Base-by-base conservation (phyloP, 2,329 filamentous ascomycete genomes). In the Clarireedia paspali region DNA sequence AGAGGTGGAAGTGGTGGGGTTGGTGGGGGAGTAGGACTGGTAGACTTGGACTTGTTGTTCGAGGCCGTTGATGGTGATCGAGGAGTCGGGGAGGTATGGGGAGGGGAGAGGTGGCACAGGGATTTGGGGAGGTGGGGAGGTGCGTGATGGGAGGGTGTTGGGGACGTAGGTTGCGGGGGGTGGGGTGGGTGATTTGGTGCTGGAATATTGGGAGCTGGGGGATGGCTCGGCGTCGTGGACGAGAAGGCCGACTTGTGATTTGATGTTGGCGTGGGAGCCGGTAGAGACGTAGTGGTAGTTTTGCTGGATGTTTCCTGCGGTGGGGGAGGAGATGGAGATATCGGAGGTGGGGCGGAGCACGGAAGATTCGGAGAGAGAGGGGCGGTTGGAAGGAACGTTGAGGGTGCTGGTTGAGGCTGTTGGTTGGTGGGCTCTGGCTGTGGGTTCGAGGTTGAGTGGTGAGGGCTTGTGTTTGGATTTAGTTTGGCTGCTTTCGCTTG, bases 381-480 rank as follows among this genome's bases (percentile, higher is more conserved):
- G 30, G 17, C 30, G n/a, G 10, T 30, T 12, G 2, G 20, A 39
- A 17, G 45, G 27, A 53, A 14, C 42, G 2, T 14, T 42, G n/a
- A 20, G 10, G 4, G 42, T n/a, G n/a, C 49, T 50, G 24, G 36
- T 26, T 20, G n/a, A n/a, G 45, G 46, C 42, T 34, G 45, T 49
- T 40, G 34, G 15, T 49, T 46, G 27, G 52, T 17, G 6, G 26
- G 34, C 36, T 34, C 27, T 55, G 52, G 44, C 26, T n/a, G 49
- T 49, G 30, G 52, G 45, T 47, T 49, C 34, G 36, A 55, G 39
- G 20, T 46, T 45, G 7, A 55, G 52, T 49, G 45, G 52, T 1
- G 24, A 42, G 6, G 46, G 46, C 14, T 50, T 55, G 12, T 55
- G 52, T 20, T 15, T 44, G 12, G 52, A 40, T 49, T 54, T 54